Base-by-base conservation (phyloP, 495 filamentous ascomycete genomes). In the Penicillium canariense region DNA sequence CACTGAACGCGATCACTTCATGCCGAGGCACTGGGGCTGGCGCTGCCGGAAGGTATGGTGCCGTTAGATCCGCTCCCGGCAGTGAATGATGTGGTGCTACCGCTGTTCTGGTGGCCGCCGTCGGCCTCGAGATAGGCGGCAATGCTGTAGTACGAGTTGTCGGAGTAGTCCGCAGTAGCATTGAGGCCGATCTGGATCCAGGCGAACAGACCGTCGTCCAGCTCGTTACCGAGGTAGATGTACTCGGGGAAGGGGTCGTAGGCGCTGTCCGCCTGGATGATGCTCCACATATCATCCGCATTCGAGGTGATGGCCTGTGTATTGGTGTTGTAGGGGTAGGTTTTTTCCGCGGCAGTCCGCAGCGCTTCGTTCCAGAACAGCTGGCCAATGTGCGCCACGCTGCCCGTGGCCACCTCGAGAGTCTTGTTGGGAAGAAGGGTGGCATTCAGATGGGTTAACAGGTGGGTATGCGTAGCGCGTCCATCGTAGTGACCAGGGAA, bases 301-400 rank as follows among this genome's bases (percentile, higher is more conserved):
- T 87, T 87, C 25, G 66, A 57, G 1, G 77, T 82, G 31, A 82
- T 55, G 0, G 32, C 28, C 44, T 83, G 78, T 0, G 69, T 80
- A 74, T 87, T 87, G 43, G 68, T 72, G 50, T 48, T 77, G 60
- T 87, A 87, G 0, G 80, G 81, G 46, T 67, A 69, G 9, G 70
- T 77, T n/a, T 70, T 63, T 59, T 84, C 80, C 34, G 88, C 81
- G 30, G 73, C 75, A 10, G 58, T 65, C 55, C 81, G 77, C 17
- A 86, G 76, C 27, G 71, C 74, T 59, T 87, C 77, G 48, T 81
- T 80, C 68, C 80, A 88, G 78, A 84, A 88, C 12, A 87, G 56
- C 65, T 87, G 84, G 34, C 70, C 70, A 38, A 69, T 73, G 42
- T 73, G 68, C 4, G 66, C 62, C 30, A 73, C 55, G 35, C 65